phyloP scores from a whole-genome alignment of 192 early-diverging fungal species.

The Linnemannia hyalina region DNA sequence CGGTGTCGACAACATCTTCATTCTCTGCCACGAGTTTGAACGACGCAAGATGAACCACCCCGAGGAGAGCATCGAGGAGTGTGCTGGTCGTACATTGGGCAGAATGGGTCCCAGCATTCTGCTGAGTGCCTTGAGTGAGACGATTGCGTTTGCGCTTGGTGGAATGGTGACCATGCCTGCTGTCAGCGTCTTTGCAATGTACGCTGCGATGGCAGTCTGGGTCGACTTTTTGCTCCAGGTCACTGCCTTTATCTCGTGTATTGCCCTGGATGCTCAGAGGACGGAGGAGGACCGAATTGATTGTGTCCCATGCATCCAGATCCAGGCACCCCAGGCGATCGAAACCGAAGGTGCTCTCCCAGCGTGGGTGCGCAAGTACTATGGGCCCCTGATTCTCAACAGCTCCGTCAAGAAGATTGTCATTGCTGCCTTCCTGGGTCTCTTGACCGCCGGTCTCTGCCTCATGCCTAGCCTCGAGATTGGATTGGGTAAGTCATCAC shows the following conservation, averaged over 20 bases:
- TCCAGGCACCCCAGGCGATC: slow-evolving; percentile 58
- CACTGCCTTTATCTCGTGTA: slow-evolving; percentile 71
- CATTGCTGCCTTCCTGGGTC: slow-evolving; percentile 62
- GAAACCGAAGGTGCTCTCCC: slow-evolving; percentile 65
- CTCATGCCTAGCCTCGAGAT: slow-evolving; percentile 64
- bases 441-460: slow-evolving; percentile 62
- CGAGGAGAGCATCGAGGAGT: slow-evolving; percentile 67
- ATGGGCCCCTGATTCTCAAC: slow-evolving; percentile 66
- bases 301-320: slow-evolving; percentile 65
- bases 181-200: slow-evolving; percentile 76
- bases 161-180: slow-evolving; percentile 76
- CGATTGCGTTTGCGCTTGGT: slow-evolving; percentile 73
- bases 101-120: slow-evolving; percentile 74
- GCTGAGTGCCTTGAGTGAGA: slow-evolving; percentile 70
- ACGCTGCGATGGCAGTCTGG: slow-evolving; percentile 74
- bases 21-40: slow-evolving; percentile 73
- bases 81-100: slow-evolving; percentile 68
- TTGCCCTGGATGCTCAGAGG: slow-evolving; percentile 69
- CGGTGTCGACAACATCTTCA: slow-evolving; percentile 79
- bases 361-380: slow-evolving; percentile 62
- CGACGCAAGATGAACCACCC: slow-evolving; percentile 57
- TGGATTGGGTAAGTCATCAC: slow-evolving; percentile 59
- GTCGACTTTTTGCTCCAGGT: slow-evolving; percentile 75
- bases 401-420: slow-evolving; percentile 58
- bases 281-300: slow-evolving; percentile 66